Percentiles rank a stretch among this genome's conserved stretches.
Conservation (phyloP, 495 filamentous ascomycete genomes). For the Aspergillus sclerotiicarbonarius region DNA sequence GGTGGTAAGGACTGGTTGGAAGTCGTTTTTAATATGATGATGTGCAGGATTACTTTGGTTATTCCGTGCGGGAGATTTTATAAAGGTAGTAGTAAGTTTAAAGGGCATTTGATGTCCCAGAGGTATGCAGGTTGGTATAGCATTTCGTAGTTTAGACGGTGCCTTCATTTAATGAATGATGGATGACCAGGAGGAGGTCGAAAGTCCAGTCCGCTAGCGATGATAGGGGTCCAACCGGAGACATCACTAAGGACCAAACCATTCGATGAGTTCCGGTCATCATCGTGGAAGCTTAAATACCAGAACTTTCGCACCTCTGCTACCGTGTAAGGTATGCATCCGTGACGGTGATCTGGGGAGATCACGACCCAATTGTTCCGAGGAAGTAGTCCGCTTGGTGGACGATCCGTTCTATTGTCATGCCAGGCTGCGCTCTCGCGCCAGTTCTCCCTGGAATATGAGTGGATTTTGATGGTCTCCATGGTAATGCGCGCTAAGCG, state of each 20-base stretch:
- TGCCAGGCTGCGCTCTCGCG: background rate
- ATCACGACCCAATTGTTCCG: background rate
- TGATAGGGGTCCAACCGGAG: background rate
- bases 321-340: background rate
- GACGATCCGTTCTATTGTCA: too few species aligned
- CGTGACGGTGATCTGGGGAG: background rate
- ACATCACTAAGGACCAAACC: background rate
- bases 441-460: background rate
- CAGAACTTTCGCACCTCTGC: background rate
- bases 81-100: too few species aligned
- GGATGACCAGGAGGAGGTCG: too few species aligned
- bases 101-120: too few species aligned
- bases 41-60: too few species aligned
- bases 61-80: too few species aligned
- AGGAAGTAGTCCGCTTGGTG: background rate
- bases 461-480: background rate
- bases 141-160: too few species aligned
- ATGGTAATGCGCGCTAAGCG: conserved; percentile 1
- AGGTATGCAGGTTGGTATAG: too few species aligned
- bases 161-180: too few species aligned
- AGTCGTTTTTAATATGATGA: too few species aligned
- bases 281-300: background rate
- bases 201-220: background rate
- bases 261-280: background rate
- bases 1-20: too few species aligned